Evolutionary conservation across 106 monocot genomes (phyloP).

Genomic region (Hemerocallis citrina): DNA sequence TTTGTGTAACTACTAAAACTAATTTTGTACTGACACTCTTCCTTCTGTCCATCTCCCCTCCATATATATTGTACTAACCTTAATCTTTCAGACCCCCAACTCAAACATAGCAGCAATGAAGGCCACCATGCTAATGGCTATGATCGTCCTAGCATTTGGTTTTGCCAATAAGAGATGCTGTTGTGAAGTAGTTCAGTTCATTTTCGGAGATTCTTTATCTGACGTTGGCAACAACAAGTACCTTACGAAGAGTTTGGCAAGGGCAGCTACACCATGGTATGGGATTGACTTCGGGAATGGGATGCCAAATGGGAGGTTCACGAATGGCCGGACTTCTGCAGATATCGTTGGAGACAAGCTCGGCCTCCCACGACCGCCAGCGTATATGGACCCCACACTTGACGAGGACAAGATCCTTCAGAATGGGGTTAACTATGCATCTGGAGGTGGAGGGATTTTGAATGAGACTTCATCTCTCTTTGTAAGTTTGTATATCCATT

Average conservation of each 20-base stretch:
- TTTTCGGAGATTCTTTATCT: constrained; percentile 88
- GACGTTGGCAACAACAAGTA: constrained; percentile 95
- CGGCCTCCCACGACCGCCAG: constrained; percentile 76
- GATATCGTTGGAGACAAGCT: constrained; percentile 80
- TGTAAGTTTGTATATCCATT: too few relatives aligned
- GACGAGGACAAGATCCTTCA: constrained; percentile 53
- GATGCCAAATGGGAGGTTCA: constrained; percentile 83
- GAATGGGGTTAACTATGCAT: constrained; percentile 74
- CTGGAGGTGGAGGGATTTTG: constrained; percentile 84
- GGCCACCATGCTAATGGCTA: constrained; percentile 5
- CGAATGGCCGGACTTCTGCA: constrained; percentile 84
- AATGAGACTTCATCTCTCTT: constrained; percentile 79
- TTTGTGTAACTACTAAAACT: constrained; percentile 1
- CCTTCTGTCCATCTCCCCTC: background rate
- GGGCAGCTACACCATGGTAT: constrained; percentile 80
- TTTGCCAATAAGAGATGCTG: constrained; percentile 26
- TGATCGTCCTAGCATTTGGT: constrained; percentile 13
- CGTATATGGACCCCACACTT: constrained; percentile 55
- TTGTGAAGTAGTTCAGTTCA: constrained; percentile 70
- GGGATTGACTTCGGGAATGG: constrained; percentile 80
- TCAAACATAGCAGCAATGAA: too few relatives aligned
- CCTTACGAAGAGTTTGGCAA: constrained; percentile 77
- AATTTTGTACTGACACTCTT: too few relatives aligned
- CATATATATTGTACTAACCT: background rate
- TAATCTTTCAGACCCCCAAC: background rate